Base-by-base conservation (phyloP, 2,329 filamentous ascomycete species). In the Acrocalymma vagum region DNA sequence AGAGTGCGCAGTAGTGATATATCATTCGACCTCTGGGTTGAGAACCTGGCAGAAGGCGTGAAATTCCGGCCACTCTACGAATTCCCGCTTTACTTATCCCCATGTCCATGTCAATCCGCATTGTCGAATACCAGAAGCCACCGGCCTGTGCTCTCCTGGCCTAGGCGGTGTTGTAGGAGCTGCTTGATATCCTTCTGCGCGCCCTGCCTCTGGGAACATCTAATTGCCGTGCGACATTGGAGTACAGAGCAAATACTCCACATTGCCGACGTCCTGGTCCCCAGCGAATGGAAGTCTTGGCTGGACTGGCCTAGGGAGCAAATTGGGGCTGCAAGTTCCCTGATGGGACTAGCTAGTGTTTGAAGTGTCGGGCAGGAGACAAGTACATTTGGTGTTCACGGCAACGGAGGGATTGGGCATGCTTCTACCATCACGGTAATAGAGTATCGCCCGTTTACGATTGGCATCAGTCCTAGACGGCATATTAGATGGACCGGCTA, bases 261-360 rank as follows among this genome's bases (percentile, higher is more conserved):
- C n/a, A 51, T 60, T 30, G 52, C 49, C n/a, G 56, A 63, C 29
- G 29, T 38, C 5, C 36, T 63, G 16, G 48, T 65, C 5, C 59
- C 60, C 3, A 42, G 23, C 5, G 60, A 65, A 29, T 65, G 58
- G 60, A 51, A 34, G 16, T 32, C 42, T 8, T 65, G 61, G 61
- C 32, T 65, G 11, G 49, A 63, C 13, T 65, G 61, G 61, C 61
- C 61, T 1, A 60, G 49, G 22, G 42, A 53, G 38, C 60, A 64
- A 35, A 54, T 60, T 26, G 45, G 34, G 15, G 30, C 39, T 18
- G 6, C 7, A 22, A 32, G 45, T 23, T 32, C 32, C 9, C 15
- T 31, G 3, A 16, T 22, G 4, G 32, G 26, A 3, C 37, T 45
- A 21, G n/a, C n/a, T n/a, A 50, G 50, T 32, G 34, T n/a, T n/a